These are phyloP conservation scores for Clarkia xantiana DNA, from an alignment of 345 rosid species.

Conservation along the genomic window DNA sequence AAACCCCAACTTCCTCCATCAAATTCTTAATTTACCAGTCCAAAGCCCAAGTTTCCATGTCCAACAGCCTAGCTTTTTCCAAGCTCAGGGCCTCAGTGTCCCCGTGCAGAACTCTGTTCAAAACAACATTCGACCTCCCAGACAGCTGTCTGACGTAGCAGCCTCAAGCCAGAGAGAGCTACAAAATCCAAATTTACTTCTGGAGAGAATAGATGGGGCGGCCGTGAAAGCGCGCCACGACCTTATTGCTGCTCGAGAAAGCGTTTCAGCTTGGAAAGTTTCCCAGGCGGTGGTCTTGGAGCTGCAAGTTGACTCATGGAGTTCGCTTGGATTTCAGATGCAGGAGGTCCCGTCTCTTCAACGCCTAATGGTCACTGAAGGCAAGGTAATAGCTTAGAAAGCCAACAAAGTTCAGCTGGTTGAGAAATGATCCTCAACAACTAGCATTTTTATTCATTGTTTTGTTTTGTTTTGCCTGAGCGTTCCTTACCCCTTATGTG, in stretches of 20 bases:
- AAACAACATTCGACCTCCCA: constrained; percentile 5
- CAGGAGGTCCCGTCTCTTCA: constrained; percentile 57
- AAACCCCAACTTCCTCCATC: constrained; percentile 11
- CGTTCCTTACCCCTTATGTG: constrained; percentile 1
- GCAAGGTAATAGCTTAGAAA: constrained; percentile 31
- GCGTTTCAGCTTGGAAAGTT: constrained; percentile 54
- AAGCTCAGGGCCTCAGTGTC: background rate
- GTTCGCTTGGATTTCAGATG: constrained; percentile 51
- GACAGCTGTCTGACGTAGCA: constrained; percentile 8
- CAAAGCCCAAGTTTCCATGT: background rate
- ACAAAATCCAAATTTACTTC: constrained; percentile 7
- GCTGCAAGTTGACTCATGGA: constrained; percentile 59
- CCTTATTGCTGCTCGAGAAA: constrained; percentile 32
- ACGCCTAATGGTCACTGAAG: constrained; percentile 46
- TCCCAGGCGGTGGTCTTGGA: constrained; percentile 25
- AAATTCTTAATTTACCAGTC: background rate
- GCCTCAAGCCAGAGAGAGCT: constrained; percentile 8
- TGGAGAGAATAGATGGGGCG: constrained; percentile 27
- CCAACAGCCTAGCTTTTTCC: background rate
- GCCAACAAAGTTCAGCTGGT: background rate
- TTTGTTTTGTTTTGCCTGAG: background rate
- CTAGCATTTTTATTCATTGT: background rate
- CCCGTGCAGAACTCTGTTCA: constrained; percentile 10
- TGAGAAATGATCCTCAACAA: too few relatives aligned
- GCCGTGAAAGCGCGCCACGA: constrained; percentile 30